These are phyloP conservation scores for Alternaria sp. DNA, from an alignment of 2,329 filamentous ascomycete species.

Conservation along the genomic window DNA sequence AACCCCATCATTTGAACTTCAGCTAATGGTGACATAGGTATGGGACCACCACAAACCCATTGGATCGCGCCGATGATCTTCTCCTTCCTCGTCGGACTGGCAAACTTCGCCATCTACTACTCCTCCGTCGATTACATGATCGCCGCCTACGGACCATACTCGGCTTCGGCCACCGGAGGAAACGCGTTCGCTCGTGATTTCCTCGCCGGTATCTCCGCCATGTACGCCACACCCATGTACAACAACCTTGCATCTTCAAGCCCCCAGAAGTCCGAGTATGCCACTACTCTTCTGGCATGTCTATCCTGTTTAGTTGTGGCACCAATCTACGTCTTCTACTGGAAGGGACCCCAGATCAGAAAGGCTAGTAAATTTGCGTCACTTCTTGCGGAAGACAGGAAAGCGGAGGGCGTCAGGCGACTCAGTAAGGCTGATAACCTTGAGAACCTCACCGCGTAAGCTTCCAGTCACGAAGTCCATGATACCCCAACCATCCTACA, in stretches of 20 bases:
- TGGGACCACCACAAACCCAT: constrained; percentile 64
- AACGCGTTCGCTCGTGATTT: constrained; percentile 78
- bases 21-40: constrained; percentile 20
- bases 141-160: constrained; percentile 73
- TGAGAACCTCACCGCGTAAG: constrained; percentile 15
- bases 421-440: constrained; percentile 30
- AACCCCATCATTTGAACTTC: neutral
- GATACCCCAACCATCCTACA: neutral
- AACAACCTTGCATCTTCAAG: constrained; percentile 39
- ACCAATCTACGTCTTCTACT: constrained; percentile 54
- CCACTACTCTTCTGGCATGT: constrained; percentile 61
- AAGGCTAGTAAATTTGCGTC: constrained; percentile 60
- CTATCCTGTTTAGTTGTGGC: constrained; percentile 53
- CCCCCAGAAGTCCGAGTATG: constrained; percentile 53
- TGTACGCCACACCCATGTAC: constrained; percentile 67
- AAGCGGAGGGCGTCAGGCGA: constrained; percentile 22
- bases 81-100: constrained; percentile 70
- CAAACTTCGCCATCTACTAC: constrained; percentile 74
- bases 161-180: constrained; percentile 75
- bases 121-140: constrained; percentile 81
- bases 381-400: constrained; percentile 32
- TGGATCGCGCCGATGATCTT: constrained; percentile 74
- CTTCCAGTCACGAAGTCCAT: neutral
- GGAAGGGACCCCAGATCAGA: constrained; percentile 61
- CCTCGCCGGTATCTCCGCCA: constrained; percentile 71